Conservation (phyloP, 441 rosid species). For the Erodium texanum region DNA sequence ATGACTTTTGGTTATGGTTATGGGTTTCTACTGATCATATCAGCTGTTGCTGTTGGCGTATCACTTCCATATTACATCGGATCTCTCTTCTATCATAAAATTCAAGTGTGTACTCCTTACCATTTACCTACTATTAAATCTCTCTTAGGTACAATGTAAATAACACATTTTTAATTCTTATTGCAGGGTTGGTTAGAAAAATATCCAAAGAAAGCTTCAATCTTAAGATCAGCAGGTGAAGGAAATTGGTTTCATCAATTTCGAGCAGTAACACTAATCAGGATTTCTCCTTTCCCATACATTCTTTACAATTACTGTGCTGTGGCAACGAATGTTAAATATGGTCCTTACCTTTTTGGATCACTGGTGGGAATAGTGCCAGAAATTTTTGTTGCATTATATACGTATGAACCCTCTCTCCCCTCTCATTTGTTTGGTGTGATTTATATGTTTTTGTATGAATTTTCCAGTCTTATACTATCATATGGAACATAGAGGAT, state of each 20-base stretch:
- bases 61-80: conserved; percentile 92
- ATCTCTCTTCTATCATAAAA: conserved; percentile 63
- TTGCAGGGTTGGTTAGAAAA: conserved; percentile 82
- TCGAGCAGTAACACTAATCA: conserved; percentile 69
- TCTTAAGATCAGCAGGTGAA: conserved; percentile 84
- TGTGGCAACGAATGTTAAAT: conserved; percentile 74
- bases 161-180: not conserved
- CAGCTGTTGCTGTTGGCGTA: conserved; percentile 56
- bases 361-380: conserved; percentile 83
- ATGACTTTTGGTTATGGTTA: conserved; percentile 88
- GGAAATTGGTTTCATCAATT: conserved; percentile 90
- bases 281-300: conserved; percentile 93
- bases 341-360: conserved; percentile 71
- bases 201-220: conserved; percentile 85
- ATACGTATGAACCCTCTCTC: conserved; percentile 55
- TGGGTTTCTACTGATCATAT: conserved; percentile 68
- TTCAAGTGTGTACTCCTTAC: conserved; percentile 43
- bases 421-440: conserved; percentile 8
- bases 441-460: not conserved
- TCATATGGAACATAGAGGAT: not conserved
- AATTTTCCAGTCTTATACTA: not conserved
- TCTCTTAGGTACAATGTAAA: not conserved
- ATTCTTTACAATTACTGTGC: conserved; percentile 82
- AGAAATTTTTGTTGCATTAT: conserved; percentile 75
- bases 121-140: not conserved